Base-by-base conservation (phyloP, 1,284 basidiomycete genomes). In the Coniophora puteana region DNA sequence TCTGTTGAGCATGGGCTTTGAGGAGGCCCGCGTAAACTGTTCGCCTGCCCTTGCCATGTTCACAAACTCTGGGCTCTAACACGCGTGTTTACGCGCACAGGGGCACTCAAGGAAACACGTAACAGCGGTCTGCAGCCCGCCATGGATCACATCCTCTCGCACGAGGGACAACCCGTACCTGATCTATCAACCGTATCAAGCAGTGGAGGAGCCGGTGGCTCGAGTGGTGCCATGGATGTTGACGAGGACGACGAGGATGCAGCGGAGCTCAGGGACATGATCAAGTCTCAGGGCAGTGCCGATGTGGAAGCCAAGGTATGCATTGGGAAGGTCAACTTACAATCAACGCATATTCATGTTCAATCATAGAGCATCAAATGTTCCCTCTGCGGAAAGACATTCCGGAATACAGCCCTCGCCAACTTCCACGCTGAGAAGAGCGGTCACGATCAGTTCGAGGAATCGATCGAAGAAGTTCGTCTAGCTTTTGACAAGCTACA, bases 361-460 rank as follows among this genome's bases (percentile, higher is more conserved):
- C 10, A 33, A n/a, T 40, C 28, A 11, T 41, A 86, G 84, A 89
- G 84, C 53, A 86, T 91, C 64, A 87, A 81, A 62, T 92, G 89
- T 58, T 70, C 79, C 1, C 57, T 85, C 52, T 95, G 92, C 60
- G 80, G 83, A 45, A 96, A 95, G 68, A 71, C 80, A 23, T 94
- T 95, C 73, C 83, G 80, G 58, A 92, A 90, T 49, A 83, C 89
- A 5, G 91, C 89, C 2, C 71, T 95, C 10, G 94, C 94, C 14
- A 89, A 88, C 53, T 97, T 85, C 66, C 94, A 98, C 57, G 94
- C 94, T 3, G 92, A 96, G 63, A 94, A 93, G 68, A 89, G 84
- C 48, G 94, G 94, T 0, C 94, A 98, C 59, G 85, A 91, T 59
- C 81, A 92, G 50, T 97, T 97, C 51, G 93, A 95, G 58, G 94